phyloP scores from a whole-genome alignment of 768 basidiomycete genomes.

The Rhodotorula graminis region DNA sequence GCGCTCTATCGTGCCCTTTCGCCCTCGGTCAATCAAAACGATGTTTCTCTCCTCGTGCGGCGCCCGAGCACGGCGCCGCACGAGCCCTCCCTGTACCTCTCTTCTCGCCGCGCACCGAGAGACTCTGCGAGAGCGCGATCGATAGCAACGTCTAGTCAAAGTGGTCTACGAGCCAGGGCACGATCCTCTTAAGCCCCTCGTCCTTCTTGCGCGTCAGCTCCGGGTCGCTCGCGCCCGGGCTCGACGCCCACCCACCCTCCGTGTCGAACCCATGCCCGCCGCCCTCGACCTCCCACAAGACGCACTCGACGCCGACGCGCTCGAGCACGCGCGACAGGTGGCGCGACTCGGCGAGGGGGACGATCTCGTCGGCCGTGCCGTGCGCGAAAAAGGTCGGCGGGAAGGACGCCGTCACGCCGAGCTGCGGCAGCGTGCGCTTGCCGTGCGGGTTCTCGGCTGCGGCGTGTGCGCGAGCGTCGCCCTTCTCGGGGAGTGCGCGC shows the following conservation, averaged over 20 bases:
- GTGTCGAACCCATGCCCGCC: constrained; percentile 12
- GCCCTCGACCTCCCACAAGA: constrained; percentile 10
- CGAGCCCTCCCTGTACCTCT: no score
- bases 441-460: not conserved
- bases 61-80: no score
- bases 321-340: not conserved
- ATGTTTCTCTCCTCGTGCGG: no score
- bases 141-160: not conserved
- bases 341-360: not conserved
- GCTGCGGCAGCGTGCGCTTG: not conserved
- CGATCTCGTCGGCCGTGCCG: not conserved
- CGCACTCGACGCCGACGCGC: not conserved
- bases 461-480: not conserved
- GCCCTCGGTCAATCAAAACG: no score
- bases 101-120: no score
- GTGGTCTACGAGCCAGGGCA: constrained; percentile 10
- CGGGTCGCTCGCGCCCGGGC: not conserved
- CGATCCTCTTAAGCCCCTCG: not conserved
- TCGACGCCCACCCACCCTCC: not conserved
- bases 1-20: not conserved
- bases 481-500: not conserved
- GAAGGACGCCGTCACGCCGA: not conserved
- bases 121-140: not conserved
- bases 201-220: constrained; percentile 6
- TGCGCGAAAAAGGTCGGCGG: constrained; percentile 11